Percentiles rank a stretch among this genome's conserved stretches.
Evolutionary conservation across 2,329 filamentous ascomycete species (phyloP).

Genomic region (Exophiala xenobiotica): DNA sequence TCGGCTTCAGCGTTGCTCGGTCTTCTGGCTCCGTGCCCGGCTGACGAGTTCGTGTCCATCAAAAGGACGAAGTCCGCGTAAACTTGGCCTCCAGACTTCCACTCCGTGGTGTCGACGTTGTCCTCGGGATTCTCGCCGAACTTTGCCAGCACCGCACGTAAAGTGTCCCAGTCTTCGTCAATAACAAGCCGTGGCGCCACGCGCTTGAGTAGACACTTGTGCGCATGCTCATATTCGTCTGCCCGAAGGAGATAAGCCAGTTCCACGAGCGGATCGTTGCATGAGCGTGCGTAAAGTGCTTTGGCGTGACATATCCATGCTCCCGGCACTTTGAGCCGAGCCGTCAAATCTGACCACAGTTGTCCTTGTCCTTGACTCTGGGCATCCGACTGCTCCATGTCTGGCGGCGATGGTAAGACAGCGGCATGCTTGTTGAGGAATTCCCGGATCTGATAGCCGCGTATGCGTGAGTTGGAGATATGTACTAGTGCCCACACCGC

Average conservation of each 20-base stretch:
- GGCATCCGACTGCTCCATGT: constrained; percentile 15
- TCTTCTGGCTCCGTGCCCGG: too few relatives aligned
- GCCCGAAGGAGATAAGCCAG: constrained; percentile 79
- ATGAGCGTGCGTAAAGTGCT: constrained; percentile 75
- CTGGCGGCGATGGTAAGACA: constrained; percentile 58
- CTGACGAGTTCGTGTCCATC: constrained; percentile 40
- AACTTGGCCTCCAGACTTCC: constrained; percentile 79
- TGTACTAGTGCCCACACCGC: constrained; percentile 77
- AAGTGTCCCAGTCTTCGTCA: constrained; percentile 70
- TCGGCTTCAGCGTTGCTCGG: constrained; percentile 36
- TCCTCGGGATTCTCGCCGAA: constrained; percentile 60
- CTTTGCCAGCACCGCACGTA: constrained; percentile 67
- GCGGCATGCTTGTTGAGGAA: constrained; percentile 71
- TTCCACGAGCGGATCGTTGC: constrained; percentile 64
- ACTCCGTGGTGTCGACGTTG: constrained; percentile 45
- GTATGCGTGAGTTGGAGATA: constrained; percentile 62
- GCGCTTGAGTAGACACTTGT: constrained; percentile 74
- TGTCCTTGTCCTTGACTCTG: not conserved
- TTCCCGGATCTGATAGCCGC: constrained; percentile 68
- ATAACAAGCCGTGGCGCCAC: constrained; percentile 83
- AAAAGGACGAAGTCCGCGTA: constrained; percentile 65
- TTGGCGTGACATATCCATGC: constrained; percentile 86
- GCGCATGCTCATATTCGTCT: constrained; percentile 73
- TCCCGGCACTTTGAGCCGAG: constrained; percentile 68
- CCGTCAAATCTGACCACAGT: constrained; percentile 59